These are phyloP conservation scores for Psilocybe mexicana DNA, from an alignment of 1,284 basidiomycete genomes.

Conservation along the genomic window DNA sequence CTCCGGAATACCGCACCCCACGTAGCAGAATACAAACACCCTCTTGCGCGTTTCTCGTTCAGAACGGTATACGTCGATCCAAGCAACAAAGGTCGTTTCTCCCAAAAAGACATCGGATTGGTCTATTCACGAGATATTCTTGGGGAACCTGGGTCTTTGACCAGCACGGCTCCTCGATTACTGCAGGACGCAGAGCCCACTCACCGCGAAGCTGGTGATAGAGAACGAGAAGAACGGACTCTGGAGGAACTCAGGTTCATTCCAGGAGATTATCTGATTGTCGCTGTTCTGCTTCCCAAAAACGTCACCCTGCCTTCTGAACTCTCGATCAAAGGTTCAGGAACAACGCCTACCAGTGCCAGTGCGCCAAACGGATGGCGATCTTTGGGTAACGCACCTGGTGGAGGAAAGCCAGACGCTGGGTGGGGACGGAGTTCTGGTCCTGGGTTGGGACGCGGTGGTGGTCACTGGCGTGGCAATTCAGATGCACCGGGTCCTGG, in stretches of 20 bases:
- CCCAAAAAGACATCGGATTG: slow-evolving; percentile 74
- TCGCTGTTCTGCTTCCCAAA: slow-evolving; percentile 72
- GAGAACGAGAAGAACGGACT: slow-evolving; percentile 60
- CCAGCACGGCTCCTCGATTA: slow-evolving; percentile 56
- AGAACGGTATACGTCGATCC: slow-evolving; percentile 75
- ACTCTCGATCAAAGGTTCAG: slow-evolving; percentile 53
- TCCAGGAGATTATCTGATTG: slow-evolving; percentile 73
- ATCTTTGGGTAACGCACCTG: slow-evolving; percentile 39
- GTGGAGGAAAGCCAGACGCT: slow-evolving; percentile 11
- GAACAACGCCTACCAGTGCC: slow-evolving; percentile 26
- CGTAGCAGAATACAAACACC: slow-evolving; percentile 70
- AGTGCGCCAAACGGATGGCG: slow-evolving; percentile 44
- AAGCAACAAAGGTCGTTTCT: slow-evolving; percentile 63
- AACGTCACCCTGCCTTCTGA: slow-evolving; percentile 50
- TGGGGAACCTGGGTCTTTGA: slow-evolving; percentile 67
- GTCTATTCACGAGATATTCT: slow-evolving; percentile 80
- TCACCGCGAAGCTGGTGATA: slow-evolving; percentile 38
- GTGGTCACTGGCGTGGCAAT: slow-evolving; percentile 33
- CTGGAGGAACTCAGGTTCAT: slow-evolving; percentile 76
- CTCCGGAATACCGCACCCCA: slow-evolving; percentile 67
- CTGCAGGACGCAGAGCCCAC: slow-evolving; percentile 51
- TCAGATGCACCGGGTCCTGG: slow-evolving; percentile 41
- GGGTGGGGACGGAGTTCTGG: slow-evolving; percentile 18
- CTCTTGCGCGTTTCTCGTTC: slow-evolving; percentile 76
- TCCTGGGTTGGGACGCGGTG: slow-evolving; percentile 30